Base-by-base conservation (phyloP, 441 rosid species). In the Theobroma grandiflorum region DNA sequence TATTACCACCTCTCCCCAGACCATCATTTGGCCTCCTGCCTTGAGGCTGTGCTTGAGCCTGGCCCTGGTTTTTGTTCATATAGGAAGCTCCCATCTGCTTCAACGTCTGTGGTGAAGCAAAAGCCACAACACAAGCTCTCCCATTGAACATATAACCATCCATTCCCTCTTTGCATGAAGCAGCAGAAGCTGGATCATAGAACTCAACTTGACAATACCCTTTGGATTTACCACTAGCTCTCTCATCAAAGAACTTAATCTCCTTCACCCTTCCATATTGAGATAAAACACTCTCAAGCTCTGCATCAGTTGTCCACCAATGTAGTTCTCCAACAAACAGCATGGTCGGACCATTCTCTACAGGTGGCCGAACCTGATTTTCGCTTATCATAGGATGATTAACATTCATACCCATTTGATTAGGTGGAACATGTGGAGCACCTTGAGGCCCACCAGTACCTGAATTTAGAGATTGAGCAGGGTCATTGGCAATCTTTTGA, bases 241-340 rank as follows among this genome's bases (percentile, higher is more conserved):
- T 93, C 87, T 95, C 99, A 59, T 95, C 99, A 73, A 91, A 95
- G 81, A 93, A 95, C 85, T 93, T 95, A 59, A 95, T 88, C 87
- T 95, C 98, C 85, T 95, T 95, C 18, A 92, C 95, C 80, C 89
- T 90, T 79, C 99, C 99, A 81, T 90, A 95, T 79, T 91, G 96
- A 84, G 92, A 89, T 72, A 91, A 91, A 74, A 88, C 89, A 66
- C 88, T 82, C 85, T 96, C 99, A 80, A 96, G 88, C 87, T 96
- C 99, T 6, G 92, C 94, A 89, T 96, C 99, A 37, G 98, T 96
- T 8, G 99, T 96, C 99, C 99, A 96, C 99, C 99, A 96, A 81
- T 96, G 98, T 78, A 96, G 85, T 82, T 95, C 99, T 55, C 98
- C 99, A 20, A 96, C 98, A 84, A 90, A 93, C 76, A 96, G 82